Evolutionary conservation across 2,329 filamentous ascomycete genomes (phyloP).

Genomic region (Aspergillus caelatus): DNA sequence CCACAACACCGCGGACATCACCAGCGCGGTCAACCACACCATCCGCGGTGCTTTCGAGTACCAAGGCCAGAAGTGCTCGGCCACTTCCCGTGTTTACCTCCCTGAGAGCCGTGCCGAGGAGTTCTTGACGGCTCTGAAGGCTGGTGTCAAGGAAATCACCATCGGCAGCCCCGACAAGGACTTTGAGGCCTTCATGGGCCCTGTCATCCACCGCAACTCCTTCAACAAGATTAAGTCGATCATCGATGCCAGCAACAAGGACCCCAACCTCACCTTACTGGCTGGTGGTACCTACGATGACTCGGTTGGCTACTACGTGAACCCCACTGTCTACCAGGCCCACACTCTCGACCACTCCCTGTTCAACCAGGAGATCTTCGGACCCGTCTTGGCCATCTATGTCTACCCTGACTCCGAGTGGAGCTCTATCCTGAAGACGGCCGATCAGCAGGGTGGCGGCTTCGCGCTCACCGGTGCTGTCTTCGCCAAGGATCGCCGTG

Average conservation of each 20-base stretch:
- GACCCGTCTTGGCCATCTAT: conserved; percentile 71
- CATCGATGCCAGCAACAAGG: conserved; percentile 76
- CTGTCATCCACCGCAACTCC: conserved; percentile 76
- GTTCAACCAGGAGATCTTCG: conserved; percentile 77
- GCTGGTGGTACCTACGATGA: conserved; percentile 75
- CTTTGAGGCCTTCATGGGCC: conserved; percentile 71
- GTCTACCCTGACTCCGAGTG: conserved; percentile 76
- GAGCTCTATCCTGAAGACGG: conserved; percentile 54
- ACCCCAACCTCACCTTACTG: conserved; percentile 69
- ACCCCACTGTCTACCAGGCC: conserved; percentile 77
- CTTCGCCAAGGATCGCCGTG: conserved; percentile 42
- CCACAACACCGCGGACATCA: conserved; percentile 72
- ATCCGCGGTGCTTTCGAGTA: conserved; percentile 85
- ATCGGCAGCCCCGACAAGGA: conserved; percentile 54
- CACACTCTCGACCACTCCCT: conserved; percentile 71
- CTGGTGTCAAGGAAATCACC: conserved; percentile 68
- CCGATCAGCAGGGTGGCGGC: conserved; percentile 36
- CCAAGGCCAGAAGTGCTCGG: conserved; percentile 87
- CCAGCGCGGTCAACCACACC: conserved; percentile 77
- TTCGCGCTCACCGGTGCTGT: conserved; percentile 44
- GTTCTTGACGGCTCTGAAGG: conserved; percentile 67
- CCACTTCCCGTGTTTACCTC: conserved; percentile 76
- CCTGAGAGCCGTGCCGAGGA: conserved; percentile 72
- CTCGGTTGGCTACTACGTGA: conserved; percentile 75
- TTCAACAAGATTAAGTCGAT: conserved; percentile 76